Conservation (phyloP, 75 land plant genomes). For the Pinus taeda region DNA sequence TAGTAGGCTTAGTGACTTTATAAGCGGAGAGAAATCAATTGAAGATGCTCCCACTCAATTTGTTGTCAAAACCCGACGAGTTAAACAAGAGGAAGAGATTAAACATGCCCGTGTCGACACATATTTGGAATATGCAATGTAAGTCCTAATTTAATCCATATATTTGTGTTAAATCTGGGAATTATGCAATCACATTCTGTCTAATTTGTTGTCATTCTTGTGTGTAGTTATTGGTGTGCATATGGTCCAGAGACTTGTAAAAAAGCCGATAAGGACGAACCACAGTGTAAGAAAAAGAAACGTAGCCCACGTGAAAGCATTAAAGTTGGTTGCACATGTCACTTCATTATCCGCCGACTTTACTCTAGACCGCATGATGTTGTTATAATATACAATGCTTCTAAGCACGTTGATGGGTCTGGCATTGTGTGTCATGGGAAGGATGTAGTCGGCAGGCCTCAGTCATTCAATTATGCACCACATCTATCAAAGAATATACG, state of each 20-base stretch:
- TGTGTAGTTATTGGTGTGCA: conserved; percentile 76
- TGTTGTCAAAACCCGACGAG: conserved; percentile 60
- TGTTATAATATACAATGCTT: conserved; percentile 52
- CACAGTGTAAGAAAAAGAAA: conserved; percentile 54
- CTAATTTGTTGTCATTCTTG: too few species aligned
- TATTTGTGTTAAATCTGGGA: neutral
- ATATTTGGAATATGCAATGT: conserved; percentile 57
- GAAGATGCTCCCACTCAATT: conserved; percentile 64
- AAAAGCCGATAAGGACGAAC: conserved; percentile 56
- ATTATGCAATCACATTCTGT: neutral
- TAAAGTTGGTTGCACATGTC: conserved; percentile 72
- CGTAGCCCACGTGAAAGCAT: conserved; percentile 67
- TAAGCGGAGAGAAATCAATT: conserved; percentile 59
- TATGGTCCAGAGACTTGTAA: conserved; percentile 81
- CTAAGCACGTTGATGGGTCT: conserved; percentile 63
- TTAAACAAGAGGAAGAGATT: conserved; percentile 41
- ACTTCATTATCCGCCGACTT: conserved; percentile 66
- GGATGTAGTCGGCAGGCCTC: too few species aligned
- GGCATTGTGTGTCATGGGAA: conserved; percentile 72
- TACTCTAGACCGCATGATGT: conserved; percentile 67
- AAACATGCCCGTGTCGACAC: conserved; percentile 54
- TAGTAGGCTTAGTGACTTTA: conserved; percentile 53
- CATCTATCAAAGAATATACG: too few species aligned
- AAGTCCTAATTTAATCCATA: conserved; percentile 12
- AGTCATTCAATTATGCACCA: too few species aligned